Evolutionary conservation across 305 asterid species (phyloP).

Genomic region (Rubia peregrina): DNA sequence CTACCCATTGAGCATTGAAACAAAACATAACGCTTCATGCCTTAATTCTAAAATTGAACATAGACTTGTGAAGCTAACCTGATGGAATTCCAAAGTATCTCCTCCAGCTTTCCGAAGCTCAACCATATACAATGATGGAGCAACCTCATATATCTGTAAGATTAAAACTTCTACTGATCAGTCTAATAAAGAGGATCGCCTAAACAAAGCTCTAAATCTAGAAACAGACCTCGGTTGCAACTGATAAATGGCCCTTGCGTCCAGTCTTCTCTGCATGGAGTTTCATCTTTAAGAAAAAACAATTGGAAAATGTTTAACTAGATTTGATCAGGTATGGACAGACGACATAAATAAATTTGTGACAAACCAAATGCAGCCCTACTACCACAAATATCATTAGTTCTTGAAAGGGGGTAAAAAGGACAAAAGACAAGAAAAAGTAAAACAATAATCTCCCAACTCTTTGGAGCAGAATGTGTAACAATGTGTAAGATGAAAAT

Average conservation of each 20-base stretch:
- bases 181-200: neutral
- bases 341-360: neutral
- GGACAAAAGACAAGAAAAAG: neutral
- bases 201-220: neutral
- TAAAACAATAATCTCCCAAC: neutral
- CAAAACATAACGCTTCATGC: neutral
- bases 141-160: slow-evolving; percentile 80
- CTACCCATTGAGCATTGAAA: neutral
- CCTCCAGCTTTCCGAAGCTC: slow-evolving; percentile 97
- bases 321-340: neutral
- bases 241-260: slow-evolving; percentile 85
- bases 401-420: neutral
- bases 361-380: neutral
- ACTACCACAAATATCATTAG: neutral
- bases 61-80: slow-evolving; percentile 36
- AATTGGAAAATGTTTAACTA: neutral
- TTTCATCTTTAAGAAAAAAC: slow-evolving; percentile 54
- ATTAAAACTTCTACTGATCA: neutral
- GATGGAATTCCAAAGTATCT: slow-evolving; percentile 94
- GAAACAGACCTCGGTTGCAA: slow-evolving; percentile 73
- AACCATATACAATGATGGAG: slow-evolving; percentile 87
- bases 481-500: neutral
- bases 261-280: slow-evolving; percentile 94
- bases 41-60: neutral
- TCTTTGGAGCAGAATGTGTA: neutral